A percentile compares a stretch with the other conserved stretches of the same genome.
Evolutionary conservation across 1,284 basidiomycete species (phyloP).

Genomic region (Limonomyces culmigenus): DNA sequence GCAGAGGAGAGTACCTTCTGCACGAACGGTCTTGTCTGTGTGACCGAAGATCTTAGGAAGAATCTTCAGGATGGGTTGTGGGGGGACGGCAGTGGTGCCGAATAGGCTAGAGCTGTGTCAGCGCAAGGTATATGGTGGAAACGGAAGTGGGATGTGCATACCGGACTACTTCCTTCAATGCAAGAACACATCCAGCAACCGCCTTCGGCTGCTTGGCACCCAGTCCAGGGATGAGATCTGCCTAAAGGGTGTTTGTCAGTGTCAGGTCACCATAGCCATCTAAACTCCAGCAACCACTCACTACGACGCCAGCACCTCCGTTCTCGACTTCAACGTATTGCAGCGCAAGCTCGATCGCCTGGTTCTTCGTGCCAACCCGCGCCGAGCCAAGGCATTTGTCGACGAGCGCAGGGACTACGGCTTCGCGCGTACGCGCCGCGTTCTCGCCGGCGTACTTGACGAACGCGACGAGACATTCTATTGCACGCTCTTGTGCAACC

Average conservation of each 20-base stretch:
- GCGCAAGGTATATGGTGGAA: conserved; percentile 13
- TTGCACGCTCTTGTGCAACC: conserved; percentile 94
- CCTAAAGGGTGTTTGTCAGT: conserved; percentile 24
- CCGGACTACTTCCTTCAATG: conserved; percentile 68
- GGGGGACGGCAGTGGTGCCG: conserved; percentile 65
- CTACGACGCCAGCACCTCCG: conserved; percentile 72
- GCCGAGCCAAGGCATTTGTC: conserved; percentile 93
- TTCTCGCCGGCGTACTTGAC: conserved; percentile 87
- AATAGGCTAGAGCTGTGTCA: conserved; percentile 21
- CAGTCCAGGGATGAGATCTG: conserved; percentile 73
- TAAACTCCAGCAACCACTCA: conserved; percentile 33
- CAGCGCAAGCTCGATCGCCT: conserved; percentile 73
- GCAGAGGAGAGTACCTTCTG: conserved; percentile 73
- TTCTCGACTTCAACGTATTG: conserved; percentile 95
- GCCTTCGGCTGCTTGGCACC: conserved; percentile 91
- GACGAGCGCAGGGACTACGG: conserved; percentile 77
- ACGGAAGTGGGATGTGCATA: conserved; percentile 20
- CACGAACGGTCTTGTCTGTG: conserved; percentile 89
- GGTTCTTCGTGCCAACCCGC: conserved; percentile 81
- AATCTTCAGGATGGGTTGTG: conserved; percentile 68
- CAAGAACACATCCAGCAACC: conserved; percentile 69
- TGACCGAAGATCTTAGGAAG: conserved; percentile 92
- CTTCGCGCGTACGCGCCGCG: conserved; percentile 65
- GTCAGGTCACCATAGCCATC: not conserved
- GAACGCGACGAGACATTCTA: conserved; percentile 73